Percentiles rank a stretch among this genome's conserved stretches.
phyloP scores from a whole-genome alignment of 176 grass and related monocot species.

The Carex myosuroides region DNA sequence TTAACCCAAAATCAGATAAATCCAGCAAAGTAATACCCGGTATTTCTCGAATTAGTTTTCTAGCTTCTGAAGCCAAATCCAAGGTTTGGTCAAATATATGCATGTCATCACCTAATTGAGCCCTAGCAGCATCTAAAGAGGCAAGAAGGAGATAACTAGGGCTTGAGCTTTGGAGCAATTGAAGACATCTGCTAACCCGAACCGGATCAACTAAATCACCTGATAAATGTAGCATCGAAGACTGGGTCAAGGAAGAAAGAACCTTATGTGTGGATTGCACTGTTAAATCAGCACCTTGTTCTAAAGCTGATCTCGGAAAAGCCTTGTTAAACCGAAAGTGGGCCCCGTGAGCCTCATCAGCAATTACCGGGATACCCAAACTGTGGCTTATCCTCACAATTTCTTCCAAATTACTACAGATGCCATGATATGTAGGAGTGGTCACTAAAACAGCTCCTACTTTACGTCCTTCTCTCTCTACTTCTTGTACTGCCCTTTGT shows the following conservation, averaged over 20 bases:
- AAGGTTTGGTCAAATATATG: constrained; percentile 43
- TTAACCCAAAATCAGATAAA: constrained; percentile 44
- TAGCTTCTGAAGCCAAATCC: constrained; percentile 43
- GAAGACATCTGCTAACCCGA: constrained; percentile 64
- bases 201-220: constrained; percentile 48
- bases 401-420: constrained; percentile 70
- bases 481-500: no score
- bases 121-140: constrained; percentile 83
- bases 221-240: constrained; percentile 77
- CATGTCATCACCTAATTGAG: constrained; percentile 45
- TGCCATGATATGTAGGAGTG: constrained; percentile 81
- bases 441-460: constrained; percentile 72
- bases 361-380: constrained; percentile 60
- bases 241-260: constrained; percentile 82
- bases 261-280: constrained; percentile 96
- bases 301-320: constrained; percentile 60
- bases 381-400: constrained; percentile 41
- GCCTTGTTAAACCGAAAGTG: constrained; percentile 62
- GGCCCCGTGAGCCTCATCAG: constrained; percentile 75
- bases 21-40: constrained; percentile 56
- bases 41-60: constrained; percentile 33
- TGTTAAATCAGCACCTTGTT: constrained; percentile 72
- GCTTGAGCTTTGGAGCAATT: constrained; percentile 78
- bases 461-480: constrained; percentile 29
- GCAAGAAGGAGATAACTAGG: constrained; percentile 83